These are phyloP conservation scores for Huiozyma sinensis DNA, from an alignment of 805 yeast genomes.

Conservation along the genomic window DNA sequence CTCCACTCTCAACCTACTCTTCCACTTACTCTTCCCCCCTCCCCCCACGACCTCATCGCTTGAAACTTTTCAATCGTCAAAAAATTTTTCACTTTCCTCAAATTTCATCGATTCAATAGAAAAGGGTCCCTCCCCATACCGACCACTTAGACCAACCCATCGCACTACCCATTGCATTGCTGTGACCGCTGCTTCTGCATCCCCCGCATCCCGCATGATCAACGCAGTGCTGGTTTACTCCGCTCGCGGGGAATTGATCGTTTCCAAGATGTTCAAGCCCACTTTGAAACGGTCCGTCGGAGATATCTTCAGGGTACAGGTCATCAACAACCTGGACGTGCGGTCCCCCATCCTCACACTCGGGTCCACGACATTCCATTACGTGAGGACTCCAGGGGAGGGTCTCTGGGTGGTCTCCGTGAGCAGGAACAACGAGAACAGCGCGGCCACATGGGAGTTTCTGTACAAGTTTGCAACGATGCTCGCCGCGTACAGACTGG, in stretches of 20 bases:
- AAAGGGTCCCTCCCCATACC: not conserved
- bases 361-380: conserved; percentile 87
- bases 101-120: not conserved
- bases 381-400: conserved; percentile 43
- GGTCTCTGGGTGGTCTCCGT: conserved; percentile 77
- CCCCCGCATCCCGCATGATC: conserved; percentile 42
- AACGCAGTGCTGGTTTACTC: conserved; percentile 74
- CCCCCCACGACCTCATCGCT: not conserved
- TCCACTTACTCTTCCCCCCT: not conserved
- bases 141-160: too few relatives aligned
- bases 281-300: conserved; percentile 70
- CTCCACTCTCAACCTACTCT: not conserved
- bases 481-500: conserved; percentile 33
- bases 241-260: conserved; percentile 70
- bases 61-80: not conserved
- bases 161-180: too few relatives aligned
- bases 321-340: conserved; percentile 48
- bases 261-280: conserved; percentile 62
- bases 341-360: conserved; percentile 69
- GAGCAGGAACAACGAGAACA: conserved; percentile 82
- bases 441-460: conserved; percentile 69
- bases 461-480: conserved; percentile 50
- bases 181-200: too few relatives aligned
- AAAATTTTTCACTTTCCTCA: not conserved
- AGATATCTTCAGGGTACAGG: conserved; percentile 88